These are phyloP conservation scores for Paecilomyces fulvus DNA, from an alignment of 2,329 filamentous ascomycete genomes.

Conservation along the genomic window DNA sequence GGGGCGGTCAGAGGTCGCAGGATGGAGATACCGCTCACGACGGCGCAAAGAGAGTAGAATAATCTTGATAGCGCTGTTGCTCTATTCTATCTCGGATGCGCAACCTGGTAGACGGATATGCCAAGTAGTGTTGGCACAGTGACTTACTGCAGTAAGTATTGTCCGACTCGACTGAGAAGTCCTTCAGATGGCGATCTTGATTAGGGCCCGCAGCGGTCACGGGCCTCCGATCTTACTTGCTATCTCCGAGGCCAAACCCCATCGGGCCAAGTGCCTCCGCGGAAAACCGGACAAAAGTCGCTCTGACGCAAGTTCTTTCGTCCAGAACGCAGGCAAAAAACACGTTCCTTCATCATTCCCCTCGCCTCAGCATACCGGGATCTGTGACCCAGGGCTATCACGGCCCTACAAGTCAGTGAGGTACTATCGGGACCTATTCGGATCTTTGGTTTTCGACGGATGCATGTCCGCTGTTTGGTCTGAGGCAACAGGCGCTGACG, in stretches of 20 bases:
- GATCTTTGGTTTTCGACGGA: conserved; percentile 2
- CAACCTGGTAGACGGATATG: background rate
- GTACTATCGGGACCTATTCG: background rate
- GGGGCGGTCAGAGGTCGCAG: background rate
- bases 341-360: background rate
- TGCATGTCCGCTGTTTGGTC: conserved; percentile 19
- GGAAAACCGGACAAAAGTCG: conserved; percentile 12
- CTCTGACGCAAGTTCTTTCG: conserved; percentile 9
- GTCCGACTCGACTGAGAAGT: too few species aligned
- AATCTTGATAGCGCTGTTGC: too few species aligned
- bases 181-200: background rate
- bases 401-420: background rate
- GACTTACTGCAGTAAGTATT: too few species aligned
- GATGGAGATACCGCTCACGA: background rate
- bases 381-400: background rate
- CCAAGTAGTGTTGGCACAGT: background rate
- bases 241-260: conserved; percentile 10
- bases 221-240: background rate
- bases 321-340: background rate
- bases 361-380: background rate
- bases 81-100: background rate
- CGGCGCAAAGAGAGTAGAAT: background rate
- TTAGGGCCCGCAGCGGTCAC: background rate
- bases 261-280: conserved; percentile 16
- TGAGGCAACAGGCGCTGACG: conserved; percentile 11